These are phyloP conservation scores for Solanum medicagineum DNA, from an alignment of 257 asterid genomes.

Conservation along the genomic window DNA sequence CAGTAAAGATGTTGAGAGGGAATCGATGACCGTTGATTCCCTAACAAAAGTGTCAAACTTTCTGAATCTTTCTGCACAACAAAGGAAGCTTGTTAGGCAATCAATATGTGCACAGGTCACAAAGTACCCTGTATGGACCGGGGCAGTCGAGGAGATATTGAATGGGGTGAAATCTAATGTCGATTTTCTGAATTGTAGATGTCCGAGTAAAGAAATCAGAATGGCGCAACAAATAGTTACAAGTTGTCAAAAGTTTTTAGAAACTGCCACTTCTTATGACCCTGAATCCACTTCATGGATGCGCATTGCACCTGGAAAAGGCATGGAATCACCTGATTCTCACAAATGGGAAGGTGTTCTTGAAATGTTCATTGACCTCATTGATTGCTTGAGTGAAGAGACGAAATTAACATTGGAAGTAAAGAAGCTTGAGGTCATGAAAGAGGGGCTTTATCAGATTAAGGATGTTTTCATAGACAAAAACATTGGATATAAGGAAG, in stretches of 20 bases:
- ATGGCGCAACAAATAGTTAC: slow-evolving; percentile 57
- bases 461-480: slow-evolving; percentile 56
- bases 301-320: slow-evolving; percentile 55
- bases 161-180: slow-evolving; percentile 47
- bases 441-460: slow-evolving; percentile 76
- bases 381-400: slow-evolving; percentile 37
- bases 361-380: slow-evolving; percentile 25
- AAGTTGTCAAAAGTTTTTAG: slow-evolving; percentile 39
- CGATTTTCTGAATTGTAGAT: slow-evolving; percentile 11
- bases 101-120: slow-evolving; percentile 72
- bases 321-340: not conserved
- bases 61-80: slow-evolving; percentile 61
- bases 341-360: not conserved
- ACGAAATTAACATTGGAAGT: slow-evolving; percentile 14
- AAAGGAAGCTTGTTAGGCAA: slow-evolving; percentile 59
- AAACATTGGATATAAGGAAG: slow-evolving; percentile 66
- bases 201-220: slow-evolving; percentile 25
- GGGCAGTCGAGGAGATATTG: slow-evolving; percentile 43
- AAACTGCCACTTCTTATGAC: slow-evolving; percentile 38
- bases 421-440: slow-evolving; percentile 65
- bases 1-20: not conserved
- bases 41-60: slow-evolving; percentile 30
- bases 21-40: not conserved
- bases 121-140: slow-evolving; percentile 53
- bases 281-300: slow-evolving; percentile 81